Percentiles rank a stretch among this genome's conserved stretches.
phyloP scores from a whole-genome alignment of 768 basidiomycete species.

The Holtermannia corniformis region DNA sequence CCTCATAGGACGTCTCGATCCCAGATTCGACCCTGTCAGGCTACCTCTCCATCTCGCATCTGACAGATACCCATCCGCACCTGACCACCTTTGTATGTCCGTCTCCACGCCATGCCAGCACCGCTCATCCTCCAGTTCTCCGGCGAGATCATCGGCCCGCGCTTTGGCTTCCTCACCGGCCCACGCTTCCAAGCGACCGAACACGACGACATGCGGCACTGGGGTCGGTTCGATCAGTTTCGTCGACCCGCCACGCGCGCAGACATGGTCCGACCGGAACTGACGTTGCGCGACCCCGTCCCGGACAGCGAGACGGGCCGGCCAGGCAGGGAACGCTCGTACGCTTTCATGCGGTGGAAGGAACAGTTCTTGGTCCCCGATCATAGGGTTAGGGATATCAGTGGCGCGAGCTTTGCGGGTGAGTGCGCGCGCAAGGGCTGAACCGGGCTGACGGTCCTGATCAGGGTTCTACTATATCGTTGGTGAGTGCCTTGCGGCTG shows the following conservation, averaged over 20 bases:
- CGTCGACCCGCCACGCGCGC: conserved; percentile 56
- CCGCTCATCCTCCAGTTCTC: conserved; percentile 66
- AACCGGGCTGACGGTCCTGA: background rate
- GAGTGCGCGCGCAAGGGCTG: conserved; percentile 34
- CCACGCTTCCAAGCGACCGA: conserved; percentile 53
- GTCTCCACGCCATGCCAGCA: background rate
- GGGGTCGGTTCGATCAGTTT: conserved; percentile 87
- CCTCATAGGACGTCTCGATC: conserved; percentile 73
- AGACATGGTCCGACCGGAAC: conserved; percentile 67
- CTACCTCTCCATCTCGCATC: conserved; percentile 81
- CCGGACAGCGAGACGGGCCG: conserved; percentile 15
- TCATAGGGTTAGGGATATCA: conserved; percentile 85
- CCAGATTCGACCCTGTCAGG: conserved; percentile 75
- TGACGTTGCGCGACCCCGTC: conserved; percentile 56
- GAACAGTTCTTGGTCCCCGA: conserved; percentile 93
- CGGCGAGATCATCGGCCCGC: conserved; percentile 85
- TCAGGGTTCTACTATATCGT: conserved; percentile 13
- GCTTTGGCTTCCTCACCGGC: conserved; percentile 86
- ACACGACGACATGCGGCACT: conserved; percentile 85
- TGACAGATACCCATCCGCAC: conserved; percentile 91
- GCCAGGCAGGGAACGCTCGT: conserved; percentile 30
- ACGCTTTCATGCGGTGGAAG: conserved; percentile 93
- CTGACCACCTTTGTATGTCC: conserved; percentile 63
- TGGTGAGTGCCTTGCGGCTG: background rate
- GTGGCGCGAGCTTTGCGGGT: conserved; percentile 92